Evolutionary conservation across 169 alveolate species (phyloP).

Genomic region (Plasmodium cynomolgi): DNA sequence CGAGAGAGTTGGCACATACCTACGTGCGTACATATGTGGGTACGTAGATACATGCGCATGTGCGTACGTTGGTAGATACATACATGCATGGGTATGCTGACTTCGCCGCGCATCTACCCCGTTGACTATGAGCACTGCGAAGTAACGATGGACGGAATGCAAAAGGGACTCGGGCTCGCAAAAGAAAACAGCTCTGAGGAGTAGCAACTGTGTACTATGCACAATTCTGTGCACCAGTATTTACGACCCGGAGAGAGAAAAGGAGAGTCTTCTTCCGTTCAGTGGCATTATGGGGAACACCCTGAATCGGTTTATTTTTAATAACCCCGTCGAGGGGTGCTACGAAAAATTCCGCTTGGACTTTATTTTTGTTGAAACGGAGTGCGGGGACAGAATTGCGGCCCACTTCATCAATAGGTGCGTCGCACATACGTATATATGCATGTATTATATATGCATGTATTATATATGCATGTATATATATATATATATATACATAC

Average conservation of each 20-base stretch:
- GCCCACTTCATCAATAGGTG: slow-evolving; percentile 72
- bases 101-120: neutral
- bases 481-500: no score
- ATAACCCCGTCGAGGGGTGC: slow-evolving; percentile 48
- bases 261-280: neutral
- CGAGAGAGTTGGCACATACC: neutral
- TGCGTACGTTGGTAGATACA: neutral
- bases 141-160: neutral
- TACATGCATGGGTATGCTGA: neutral
- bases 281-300: slow-evolving; percentile 46
- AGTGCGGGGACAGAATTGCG: slow-evolving; percentile 49
- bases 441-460: neutral
- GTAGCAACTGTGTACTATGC: neutral
- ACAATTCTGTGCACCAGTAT: neutral
- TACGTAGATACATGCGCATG: neutral
- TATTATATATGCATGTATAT: neutral
- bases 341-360: slow-evolving; percentile 66
- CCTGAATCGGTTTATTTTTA: slow-evolving; percentile 54
- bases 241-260: slow-evolving; percentile 7
- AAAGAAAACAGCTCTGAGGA: neutral
- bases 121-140: neutral
- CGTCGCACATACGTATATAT: neutral
- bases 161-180: neutral
- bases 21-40: slow-evolving; percentile 15
- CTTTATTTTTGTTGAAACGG: slow-evolving; percentile 61